phyloP scores from a whole-genome alignment of 1,284 basidiomycete genomes.

The Ceratobasidium sp. region DNA sequence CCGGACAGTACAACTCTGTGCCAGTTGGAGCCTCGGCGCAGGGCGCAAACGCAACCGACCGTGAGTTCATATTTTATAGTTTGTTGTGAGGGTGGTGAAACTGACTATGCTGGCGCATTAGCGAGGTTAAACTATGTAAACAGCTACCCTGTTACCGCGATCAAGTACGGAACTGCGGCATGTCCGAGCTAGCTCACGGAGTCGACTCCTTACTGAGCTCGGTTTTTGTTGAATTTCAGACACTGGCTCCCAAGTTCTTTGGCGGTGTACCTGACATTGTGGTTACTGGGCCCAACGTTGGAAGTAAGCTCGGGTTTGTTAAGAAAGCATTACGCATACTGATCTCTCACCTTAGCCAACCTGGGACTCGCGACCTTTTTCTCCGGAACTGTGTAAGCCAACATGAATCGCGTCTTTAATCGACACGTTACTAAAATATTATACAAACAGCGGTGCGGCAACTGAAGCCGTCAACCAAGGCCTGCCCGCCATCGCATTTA shows the following conservation, averaged over 20 bases:
- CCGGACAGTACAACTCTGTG: slow-evolving; percentile 60
- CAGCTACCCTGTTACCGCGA: slow-evolving; percentile 53
- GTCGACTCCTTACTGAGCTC: slow-evolving; percentile 50
- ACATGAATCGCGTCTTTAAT: too few species aligned
- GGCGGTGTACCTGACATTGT: slow-evolving; percentile 59
- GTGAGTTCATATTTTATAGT: slow-evolving; percentile 52
- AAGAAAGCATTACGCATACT: background rate
- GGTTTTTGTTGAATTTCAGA: slow-evolving; percentile 63
- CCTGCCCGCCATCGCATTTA: slow-evolving; percentile 64
- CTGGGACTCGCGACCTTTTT: slow-evolving; percentile 53
- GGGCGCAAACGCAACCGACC: slow-evolving; percentile 59
- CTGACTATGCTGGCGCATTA: slow-evolving; percentile 48
- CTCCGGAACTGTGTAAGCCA: slow-evolving; percentile 64
- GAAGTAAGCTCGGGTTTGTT: slow-evolving; percentile 54
- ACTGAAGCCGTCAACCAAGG: slow-evolving; percentile 60
- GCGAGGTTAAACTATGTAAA: slow-evolving; percentile 50
- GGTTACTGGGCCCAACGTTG: slow-evolving; percentile 64
- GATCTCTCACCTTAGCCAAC: slow-evolving; percentile 54
- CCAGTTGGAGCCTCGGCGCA: slow-evolving; percentile 58
- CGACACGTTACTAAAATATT: background rate
- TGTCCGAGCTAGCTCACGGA: slow-evolving; percentile 38
- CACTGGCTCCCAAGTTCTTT: slow-evolving; percentile 60
- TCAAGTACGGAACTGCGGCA: slow-evolving; percentile 48
- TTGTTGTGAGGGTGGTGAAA: background rate
- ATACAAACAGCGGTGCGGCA: slow-evolving; percentile 58